phyloP scores from a whole-genome alignment of 306 rosid genomes.

The Rubus parviflorus region DNA sequence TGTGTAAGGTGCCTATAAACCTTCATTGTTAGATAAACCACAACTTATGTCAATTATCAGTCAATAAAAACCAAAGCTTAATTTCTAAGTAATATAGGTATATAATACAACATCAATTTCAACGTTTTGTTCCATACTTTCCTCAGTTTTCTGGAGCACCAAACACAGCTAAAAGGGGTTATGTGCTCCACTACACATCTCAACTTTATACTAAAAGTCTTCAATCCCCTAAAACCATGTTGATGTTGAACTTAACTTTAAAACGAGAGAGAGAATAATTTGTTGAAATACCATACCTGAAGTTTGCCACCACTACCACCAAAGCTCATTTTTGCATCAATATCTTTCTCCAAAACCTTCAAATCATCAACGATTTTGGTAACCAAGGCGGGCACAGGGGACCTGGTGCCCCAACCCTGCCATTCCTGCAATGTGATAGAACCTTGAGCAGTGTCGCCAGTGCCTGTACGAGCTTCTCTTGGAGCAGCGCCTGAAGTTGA shows the following conservation, averaged over 20 bases:
- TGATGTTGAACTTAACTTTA: background rate
- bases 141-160: too few species aligned
- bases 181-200: background rate
- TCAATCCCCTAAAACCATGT: background rate
- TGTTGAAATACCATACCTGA: constrained; percentile 35
- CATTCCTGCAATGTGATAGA: constrained; percentile 73
- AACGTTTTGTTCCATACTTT: too few species aligned
- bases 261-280: background rate
- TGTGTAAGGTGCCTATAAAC: background rate
- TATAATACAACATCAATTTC: too few species aligned
- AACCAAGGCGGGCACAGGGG: constrained; percentile 68
- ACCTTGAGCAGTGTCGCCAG: constrained; percentile 22
- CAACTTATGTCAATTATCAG: background rate
- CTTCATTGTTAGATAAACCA: background rate
- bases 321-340: constrained; percentile 63
- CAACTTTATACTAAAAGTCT: background rate
- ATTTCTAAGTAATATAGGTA: too few species aligned
- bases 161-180: too few species aligned
- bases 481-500: constrained; percentile 34
- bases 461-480: constrained; percentile 19
- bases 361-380: constrained; percentile 58
- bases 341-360: constrained; percentile 56
- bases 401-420: constrained; percentile 83
- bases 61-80: background rate
- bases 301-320: constrained; percentile 86